Evolutionary conservation across 2,329 filamentous ascomycete genomes (phyloP), one percentile per base, ranked within the genome.

Genomic region (Penicillium thymicola): DNA sequence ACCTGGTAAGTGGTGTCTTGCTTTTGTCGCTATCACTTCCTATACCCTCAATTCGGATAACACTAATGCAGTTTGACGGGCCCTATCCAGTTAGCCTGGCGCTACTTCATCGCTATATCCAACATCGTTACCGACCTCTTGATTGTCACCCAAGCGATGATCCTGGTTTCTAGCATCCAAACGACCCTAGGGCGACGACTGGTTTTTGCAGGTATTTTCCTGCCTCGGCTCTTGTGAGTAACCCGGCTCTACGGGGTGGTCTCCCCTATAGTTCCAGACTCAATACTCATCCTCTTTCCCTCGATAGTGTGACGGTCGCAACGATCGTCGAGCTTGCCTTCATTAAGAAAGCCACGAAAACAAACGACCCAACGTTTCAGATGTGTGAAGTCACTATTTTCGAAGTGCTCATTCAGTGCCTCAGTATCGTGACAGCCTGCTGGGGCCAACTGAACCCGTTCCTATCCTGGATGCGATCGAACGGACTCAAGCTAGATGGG

Each of bases 351-450:
- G 43, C 51, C 14, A 45, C 51, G 6, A 11, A 53, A 21, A 58
- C 57, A 9, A 38, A 43, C 6, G 65, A 68, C 40, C 61, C 61
- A 16, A 60, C 57, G 4, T 65, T 58, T 27, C 18, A 58, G 21
- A 62, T 60, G 46, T 67, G 58, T 37, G 57, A 60, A 4, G 58
- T 62, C 34, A 63, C 61, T 7, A 60, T 67, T 9, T 55, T 60
- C 10, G 50, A 59, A 27, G 54, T 59, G 28, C 44, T 60, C 1
- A 60, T 64, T 8, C 66, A 67, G 38, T 66, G 64, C 14, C 51
- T 62, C 7, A 66, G 66, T 45, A 66, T 67, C 13, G 59, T 65
- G n/a, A 67, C 66, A 0, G 66, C 66, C 27, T 65, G 60, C 45
- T 63, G 60, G 55, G 57, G 59, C 6, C 65, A 66, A 50, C 42